These are phyloP conservation scores for Edaphochlamys debaryana DNA, from an alignment of 139 green algal genomes.

Conservation along the genomic window DNA sequence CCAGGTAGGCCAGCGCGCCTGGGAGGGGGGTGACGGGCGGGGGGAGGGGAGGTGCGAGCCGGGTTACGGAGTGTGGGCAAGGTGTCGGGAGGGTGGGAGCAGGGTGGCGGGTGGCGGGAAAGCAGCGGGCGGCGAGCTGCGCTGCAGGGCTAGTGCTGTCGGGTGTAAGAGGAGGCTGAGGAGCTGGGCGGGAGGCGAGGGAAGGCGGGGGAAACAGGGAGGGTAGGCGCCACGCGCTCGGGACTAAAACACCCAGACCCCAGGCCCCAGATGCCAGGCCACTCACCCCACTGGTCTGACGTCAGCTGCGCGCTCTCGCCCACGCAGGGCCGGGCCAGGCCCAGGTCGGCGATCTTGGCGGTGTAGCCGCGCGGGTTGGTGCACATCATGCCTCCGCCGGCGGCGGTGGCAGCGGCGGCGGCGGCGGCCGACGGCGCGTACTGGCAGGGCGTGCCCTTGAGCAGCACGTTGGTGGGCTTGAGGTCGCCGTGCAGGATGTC, in stretches of 20 bases:
- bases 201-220: too few relatives aligned
- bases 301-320: conserved; percentile 16
- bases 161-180: too few relatives aligned
- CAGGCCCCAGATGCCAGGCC: neutral
- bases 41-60: too few relatives aligned
- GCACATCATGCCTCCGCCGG: neutral
- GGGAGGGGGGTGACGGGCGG: too few relatives aligned
- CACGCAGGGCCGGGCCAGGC: neutral
- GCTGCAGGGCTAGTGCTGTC: too few relatives aligned
- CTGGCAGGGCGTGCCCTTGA: conserved; percentile 22
- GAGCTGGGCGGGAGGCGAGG: too few relatives aligned
- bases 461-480: conserved; percentile 42
- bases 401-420: neutral
- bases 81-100: too few relatives aligned
- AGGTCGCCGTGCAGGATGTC: conserved; percentile 41
- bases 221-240: too few relatives aligned
- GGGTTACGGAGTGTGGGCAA: too few relatives aligned
- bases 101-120: too few relatives aligned
- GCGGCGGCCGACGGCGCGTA: neutral
- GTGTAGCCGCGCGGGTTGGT: conserved; percentile 27
- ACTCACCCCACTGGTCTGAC: conserved; percentile 29
- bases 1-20: conserved; percentile 32
- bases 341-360: conserved; percentile 35
- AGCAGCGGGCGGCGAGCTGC: too few relatives aligned
- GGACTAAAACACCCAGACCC: neutral